Percentiles rank a stretch among this genome's conserved stretches.
These are phyloP conservation scores for Davidsoniella neocaledoniae DNA, from an alignment of 2,329 filamentous ascomycete species.

Conservation along the genomic window DNA sequence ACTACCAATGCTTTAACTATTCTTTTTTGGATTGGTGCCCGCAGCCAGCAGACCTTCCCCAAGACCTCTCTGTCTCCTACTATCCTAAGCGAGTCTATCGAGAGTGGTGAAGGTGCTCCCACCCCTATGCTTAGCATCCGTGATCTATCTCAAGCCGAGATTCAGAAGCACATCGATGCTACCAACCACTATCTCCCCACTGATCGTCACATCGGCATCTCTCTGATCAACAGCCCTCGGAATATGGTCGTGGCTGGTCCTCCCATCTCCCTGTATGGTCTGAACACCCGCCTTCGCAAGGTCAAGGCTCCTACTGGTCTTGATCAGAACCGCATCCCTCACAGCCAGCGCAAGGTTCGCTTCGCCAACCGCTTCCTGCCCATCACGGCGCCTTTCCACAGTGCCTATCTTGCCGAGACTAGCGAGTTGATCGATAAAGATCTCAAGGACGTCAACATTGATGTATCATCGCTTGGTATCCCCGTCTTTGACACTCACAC, in stretches of 20 bases:
- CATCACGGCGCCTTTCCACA: slow-evolving; percentile 97
- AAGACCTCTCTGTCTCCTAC: slow-evolving; percentile 83
- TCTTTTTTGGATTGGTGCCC: slow-evolving; percentile 95
- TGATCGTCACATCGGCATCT: slow-evolving; percentile 87
- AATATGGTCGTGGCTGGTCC: slow-evolving; percentile 96
- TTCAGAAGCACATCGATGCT: slow-evolving; percentile 91
- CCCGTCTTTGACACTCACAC: slow-evolving; percentile 83
- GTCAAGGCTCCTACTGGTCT: slow-evolving; percentile 95
- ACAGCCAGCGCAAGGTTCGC: slow-evolving; percentile 88
- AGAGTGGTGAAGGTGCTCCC: slow-evolving; percentile 85
- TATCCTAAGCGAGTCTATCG: slow-evolving; percentile 80
- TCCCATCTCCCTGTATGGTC: slow-evolving; percentile 86
- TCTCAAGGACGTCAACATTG: slow-evolving; percentile 64
- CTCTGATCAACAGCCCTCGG: slow-evolving; percentile 87
- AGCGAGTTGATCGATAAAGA: slow-evolving; percentile 74
- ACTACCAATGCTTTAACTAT: slow-evolving; percentile 71
- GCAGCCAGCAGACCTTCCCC: slow-evolving; percentile 94
- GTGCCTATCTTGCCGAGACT: slow-evolving; percentile 74
- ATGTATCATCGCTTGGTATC: slow-evolving; percentile 57
- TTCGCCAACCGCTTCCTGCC: slow-evolving; percentile 95
- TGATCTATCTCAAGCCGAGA: slow-evolving; percentile 70
- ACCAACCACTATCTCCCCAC: slow-evolving; percentile 92
- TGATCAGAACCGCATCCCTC: slow-evolving; percentile 85
- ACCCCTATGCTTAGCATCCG: slow-evolving; percentile 98
- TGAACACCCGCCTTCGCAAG: slow-evolving; percentile 88